Base-by-base conservation (phyloP, 2,329 filamentous ascomycete genomes). In the Intubia oerlemansii region DNA sequence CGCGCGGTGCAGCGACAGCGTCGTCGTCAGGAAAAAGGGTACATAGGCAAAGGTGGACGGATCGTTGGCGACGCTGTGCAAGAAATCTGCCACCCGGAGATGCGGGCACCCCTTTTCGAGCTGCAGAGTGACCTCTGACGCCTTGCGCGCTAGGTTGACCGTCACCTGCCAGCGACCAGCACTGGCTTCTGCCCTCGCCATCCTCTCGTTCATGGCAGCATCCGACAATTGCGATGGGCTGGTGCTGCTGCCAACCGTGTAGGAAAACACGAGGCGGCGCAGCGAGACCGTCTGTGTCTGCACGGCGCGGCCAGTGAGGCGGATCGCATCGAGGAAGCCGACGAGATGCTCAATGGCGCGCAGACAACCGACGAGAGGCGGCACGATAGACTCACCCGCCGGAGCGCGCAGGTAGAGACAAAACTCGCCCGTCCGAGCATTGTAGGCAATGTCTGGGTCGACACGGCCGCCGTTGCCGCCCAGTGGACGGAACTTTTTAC, bases 261-360 rank as follows among this genome's bases (percentile, higher is more conserved):
- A 90, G n/a, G 57, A 64, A 44, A 88, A 81, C 3, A 62, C 52
- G 5, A 88, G 60, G 35, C 63, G 56, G 38, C 56, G 54, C 31
- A 85, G 54, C 11, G 63, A 67, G 31, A 74, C 57, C 23, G 59
- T 53, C 38, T 71, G 59, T 42, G 63, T 62, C 24, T 53, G 52
- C 20, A 77, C 60, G 29, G 60, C 56, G 11, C 56, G 56, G 26
- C 55, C 53, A 38, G 64, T 56, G 36, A 56, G 53, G 31, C 66
- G 55, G 36, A 84, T 62, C 2, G 72, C 67, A 25, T 69, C 62
- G 16, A 81, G 56, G 41, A 78, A 79, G 24, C 63, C 62, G 22
- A 80, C 69, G 17, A 88, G 57, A 13, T 73, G 65, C 41, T 77
- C 67, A 32, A 88, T 64, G 10, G 69, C 64, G 38, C 66, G 61